Conservation (phyloP, 352 stramenopile species). For the Pythium dissimile region DNA sequence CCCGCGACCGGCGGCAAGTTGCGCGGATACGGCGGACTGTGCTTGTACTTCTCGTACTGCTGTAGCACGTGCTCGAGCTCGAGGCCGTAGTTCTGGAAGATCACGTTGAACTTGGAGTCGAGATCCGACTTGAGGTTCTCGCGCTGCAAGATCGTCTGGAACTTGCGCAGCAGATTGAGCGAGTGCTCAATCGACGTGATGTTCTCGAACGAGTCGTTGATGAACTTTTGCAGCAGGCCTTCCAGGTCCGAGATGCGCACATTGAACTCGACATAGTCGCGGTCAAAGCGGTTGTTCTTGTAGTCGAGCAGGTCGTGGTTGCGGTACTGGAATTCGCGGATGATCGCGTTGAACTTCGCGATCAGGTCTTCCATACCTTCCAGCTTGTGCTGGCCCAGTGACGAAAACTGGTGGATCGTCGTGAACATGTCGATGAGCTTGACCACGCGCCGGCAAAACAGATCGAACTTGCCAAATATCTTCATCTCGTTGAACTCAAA, state of each 20-base stretch:
- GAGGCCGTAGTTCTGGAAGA: slow-evolving; percentile 98
- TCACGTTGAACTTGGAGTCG: slow-evolving; percentile 98
- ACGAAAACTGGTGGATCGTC: slow-evolving; percentile 97
- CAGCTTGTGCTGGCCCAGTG: slow-evolving; percentile 89
- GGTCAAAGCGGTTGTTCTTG: slow-evolving; percentile 98
- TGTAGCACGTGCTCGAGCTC: slow-evolving; percentile 97
- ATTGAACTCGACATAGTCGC: slow-evolving; percentile 96
- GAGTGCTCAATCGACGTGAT: slow-evolving; percentile 98
- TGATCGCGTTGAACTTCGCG: slow-evolving; percentile 94
- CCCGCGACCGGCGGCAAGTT: slow-evolving; percentile 97
- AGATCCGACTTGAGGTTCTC: slow-evolving; percentile 98
- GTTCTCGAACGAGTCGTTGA: slow-evolving; percentile 98
- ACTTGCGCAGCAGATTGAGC: slow-evolving; percentile 95
- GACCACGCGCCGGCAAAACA: slow-evolving; percentile 96
- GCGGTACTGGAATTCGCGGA: slow-evolving; percentile 96
- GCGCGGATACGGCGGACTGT: slow-evolving; percentile 94
- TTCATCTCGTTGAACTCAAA: slow-evolving; percentile 99
- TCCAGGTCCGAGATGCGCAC: slow-evolving; percentile 96
- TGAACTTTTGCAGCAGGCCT: slow-evolving; percentile 96
- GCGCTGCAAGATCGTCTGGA: slow-evolving; percentile 97
- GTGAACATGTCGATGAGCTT: slow-evolving; percentile 99
- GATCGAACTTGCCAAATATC: slow-evolving; percentile 98
- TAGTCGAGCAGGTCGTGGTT: slow-evolving; percentile 97
- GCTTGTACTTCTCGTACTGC: slow-evolving; percentile 99
- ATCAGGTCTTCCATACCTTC: slow-evolving; percentile 91